Base-by-base conservation (phyloP, 2,329 filamentous ascomycete genomes). In the Hypoxylon sp. region DNA sequence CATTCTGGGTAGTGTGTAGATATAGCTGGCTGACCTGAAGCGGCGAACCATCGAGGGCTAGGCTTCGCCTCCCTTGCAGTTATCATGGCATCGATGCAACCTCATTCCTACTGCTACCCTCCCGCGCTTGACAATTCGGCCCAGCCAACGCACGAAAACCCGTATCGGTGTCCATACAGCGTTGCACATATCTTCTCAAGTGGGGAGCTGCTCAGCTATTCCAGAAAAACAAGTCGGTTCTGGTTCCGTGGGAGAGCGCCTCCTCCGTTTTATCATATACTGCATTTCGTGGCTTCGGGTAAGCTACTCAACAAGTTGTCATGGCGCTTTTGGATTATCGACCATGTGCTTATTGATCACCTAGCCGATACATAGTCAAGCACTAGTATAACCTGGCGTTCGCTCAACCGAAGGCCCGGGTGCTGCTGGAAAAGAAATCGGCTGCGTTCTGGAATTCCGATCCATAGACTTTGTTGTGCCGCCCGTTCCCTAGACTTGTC, bases 1-100 rank as follows among this genome's bases (percentile, higher is more conserved):
- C 42, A 40, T 51, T 56, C 55, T 58, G 62, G 57, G 55, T 16
- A 44, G 55, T 38, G 41, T 51, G 38, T 50, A 25, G 44, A 44
- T 37, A 25, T 41, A 31, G 44, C 36, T 35, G 40, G 55, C 34
- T 12, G 48, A 26, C 30, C 37, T 56, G 49, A 45, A 59, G 43
- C 52, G 15, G 36, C 25, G 43, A 56, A 54, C 40, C 23, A 31
- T 32, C 40, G 20, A 9, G 35, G 53, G 41, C 40, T 50, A 59
- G 58, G 38, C 49, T 55, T 35, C 38, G 30, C 31, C 34, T 27
- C 42, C 51, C 37, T 54, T 31, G 44, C 44, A 30, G 43, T 35
- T 48, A 52, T 57, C 40, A 51, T 12, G 6, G 47, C 41, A 32
- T 42, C 49, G 37, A 29, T 43, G 44, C 41, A 38, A 46, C 21